A percentile compares a stretch with the other conserved stretches of the same genome.
phyloP scores from a whole-genome alignment of 495 filamentous ascomycete genomes.

The Lasiosphaeria miniovina region DNA sequence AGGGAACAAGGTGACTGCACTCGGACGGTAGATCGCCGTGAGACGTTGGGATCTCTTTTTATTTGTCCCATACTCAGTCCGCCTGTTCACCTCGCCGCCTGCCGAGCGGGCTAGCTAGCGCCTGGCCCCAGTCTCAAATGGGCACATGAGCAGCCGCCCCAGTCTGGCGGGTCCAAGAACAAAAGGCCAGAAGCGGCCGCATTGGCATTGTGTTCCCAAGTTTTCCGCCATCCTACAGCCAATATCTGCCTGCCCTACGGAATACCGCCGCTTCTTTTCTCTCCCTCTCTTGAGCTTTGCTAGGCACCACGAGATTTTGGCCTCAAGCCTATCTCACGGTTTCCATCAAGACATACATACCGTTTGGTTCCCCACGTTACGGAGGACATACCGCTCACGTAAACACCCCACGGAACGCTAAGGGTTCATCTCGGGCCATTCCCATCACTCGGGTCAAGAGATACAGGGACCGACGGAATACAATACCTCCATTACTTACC shows the following conservation, averaged over 20 bases:
- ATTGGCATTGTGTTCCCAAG: constrained; percentile 8
- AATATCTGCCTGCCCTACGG: background rate
- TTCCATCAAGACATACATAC: background rate
- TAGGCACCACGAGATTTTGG: background rate
- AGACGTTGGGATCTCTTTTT: background rate
- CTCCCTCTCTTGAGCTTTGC: background rate
- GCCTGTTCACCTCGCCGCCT: constrained; percentile 2
- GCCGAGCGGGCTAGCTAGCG: constrained; percentile 22
- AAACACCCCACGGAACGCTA: no score
- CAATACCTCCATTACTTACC: no score
- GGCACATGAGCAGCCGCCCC: constrained; percentile 27
- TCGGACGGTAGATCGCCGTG: background rate
- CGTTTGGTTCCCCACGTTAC: background rate
- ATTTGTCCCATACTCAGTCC: constrained; percentile 5
- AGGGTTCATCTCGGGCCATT: no score
- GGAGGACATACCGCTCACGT: no score
- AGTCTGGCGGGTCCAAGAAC: constrained; percentile 20
- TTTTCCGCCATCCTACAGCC: constrained; percentile 3
- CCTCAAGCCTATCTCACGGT: background rate
- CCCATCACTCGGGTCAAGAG: no score
- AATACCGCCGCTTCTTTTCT: constrained; percentile 3
- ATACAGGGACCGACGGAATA: no score
- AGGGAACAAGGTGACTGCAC: background rate
- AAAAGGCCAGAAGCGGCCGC: constrained; percentile 21
- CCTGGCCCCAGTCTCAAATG: constrained; percentile 21